Percentiles rank a stretch among this genome's conserved stretches.
phyloP scores from a whole-genome alignment of 2,329 filamentous ascomycete genomes.

The Claviceps capensis region DNA sequence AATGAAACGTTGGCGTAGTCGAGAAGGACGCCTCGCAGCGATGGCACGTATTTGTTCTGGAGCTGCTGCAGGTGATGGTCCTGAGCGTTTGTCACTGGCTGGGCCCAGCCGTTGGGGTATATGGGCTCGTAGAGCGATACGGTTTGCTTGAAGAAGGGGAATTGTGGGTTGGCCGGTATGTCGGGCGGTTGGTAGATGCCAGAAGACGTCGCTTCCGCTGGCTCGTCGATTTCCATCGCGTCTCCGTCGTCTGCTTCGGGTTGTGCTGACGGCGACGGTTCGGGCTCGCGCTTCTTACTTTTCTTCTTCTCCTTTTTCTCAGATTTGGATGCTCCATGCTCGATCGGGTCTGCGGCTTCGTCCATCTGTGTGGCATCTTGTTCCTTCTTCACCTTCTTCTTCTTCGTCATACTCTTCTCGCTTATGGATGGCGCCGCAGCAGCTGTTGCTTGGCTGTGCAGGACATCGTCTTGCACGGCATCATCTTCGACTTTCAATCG shows the following conservation, averaged over 20 bases:
- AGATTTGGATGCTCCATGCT: conserved; percentile 12
- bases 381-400: conserved; percentile 17
- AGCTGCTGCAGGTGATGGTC: conserved; percentile 64
- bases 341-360: conserved; percentile 1
- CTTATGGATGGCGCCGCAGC: conserved; percentile 1
- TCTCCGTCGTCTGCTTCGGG: conserved; percentile 9
- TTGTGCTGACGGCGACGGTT: not conserved
- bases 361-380: conserved; percentile 7
- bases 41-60: conserved; percentile 62
- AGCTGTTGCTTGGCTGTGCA: not conserved
- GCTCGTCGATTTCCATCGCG: conserved; percentile 27
- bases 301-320: conserved; percentile 20
- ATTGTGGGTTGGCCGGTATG: conserved; percentile 30
- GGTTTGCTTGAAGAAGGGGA: conserved; percentile 67
- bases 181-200: conserved; percentile 24
- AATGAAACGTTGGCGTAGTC: conserved; percentile 58
- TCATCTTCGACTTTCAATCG: conserved; percentile 8
- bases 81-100: conserved; percentile 56
- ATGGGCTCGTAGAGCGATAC: conserved; percentile 70
- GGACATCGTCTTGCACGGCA: not conserved
- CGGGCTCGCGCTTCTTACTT: conserved; percentile 7
- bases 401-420: conserved; percentile 9
- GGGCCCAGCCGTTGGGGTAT: conserved; percentile 54
- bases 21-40: conserved; percentile 60
- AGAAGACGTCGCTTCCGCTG: conserved; percentile 14